Base-by-base conservation (phyloP, 2,329 filamentous ascomycete genomes). In the Fusarium sp. region DNA sequence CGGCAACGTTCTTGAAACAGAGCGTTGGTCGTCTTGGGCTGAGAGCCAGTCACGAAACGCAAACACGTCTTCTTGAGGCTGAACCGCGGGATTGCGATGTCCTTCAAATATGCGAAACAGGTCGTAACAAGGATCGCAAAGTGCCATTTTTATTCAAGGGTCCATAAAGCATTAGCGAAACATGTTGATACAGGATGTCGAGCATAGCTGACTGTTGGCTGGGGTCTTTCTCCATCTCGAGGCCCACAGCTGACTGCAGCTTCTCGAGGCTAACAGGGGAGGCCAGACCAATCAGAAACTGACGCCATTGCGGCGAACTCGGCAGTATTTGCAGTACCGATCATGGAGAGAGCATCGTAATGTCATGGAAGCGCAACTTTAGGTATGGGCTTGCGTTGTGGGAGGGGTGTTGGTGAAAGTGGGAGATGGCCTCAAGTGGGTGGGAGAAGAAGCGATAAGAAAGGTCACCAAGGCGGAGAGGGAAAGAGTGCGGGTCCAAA, bases 381-480 rank as follows among this genome's bases (percentile, higher is more conserved):
- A 8, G 4, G 27, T 3, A 2, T 3, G 18, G 4, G 20, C 6
- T 44, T 8, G 9, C 9, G 13, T 22, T 16, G n/a, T 16, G 0
- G 3, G 4, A 18, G 11, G 3, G 15, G 13, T 0, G 9, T 30
- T 3, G 10, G 22, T 6, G 13, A 16, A 22, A 15, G 18, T 10
- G 18, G 24, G 13, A 18, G 34, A n/a, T 16, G 2, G 9, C 34
- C 1, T 24, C 12, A 22, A 22, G 20, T 16, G 16, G 16, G 5
- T 6, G 9, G 32, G 2, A 11, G 16, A 18, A 11, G 32, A 29
- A 29, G 27, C 27, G 27, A 20, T 11, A 20, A 41, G 38, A 41
- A 18, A 41, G 4, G n/a, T 8, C 10, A 12, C 11, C 4, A 12
- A 29, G 27, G 4, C 3, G 4, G 2, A 29, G 27, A 29, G 27